Evolutionary conservation across 2,329 filamentous ascomycete genomes (phyloP).

Genomic region (Pseudocercospora eumusae): DNA sequence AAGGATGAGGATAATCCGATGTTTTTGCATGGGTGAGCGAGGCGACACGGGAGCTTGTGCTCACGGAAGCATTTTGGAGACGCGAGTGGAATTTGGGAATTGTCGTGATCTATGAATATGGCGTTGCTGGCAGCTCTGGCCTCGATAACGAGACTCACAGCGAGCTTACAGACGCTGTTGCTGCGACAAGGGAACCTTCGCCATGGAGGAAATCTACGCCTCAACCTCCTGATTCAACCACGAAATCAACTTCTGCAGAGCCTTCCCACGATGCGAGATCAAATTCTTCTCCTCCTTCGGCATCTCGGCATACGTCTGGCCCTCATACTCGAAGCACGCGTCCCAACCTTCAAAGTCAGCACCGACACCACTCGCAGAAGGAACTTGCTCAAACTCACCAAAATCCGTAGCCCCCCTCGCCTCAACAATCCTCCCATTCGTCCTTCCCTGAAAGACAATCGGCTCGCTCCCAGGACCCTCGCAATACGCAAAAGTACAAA

Average conservation of each 20-base stretch:
- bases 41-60: background rate
- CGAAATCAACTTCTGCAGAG: slow-evolving; percentile 79
- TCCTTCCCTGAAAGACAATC: slow-evolving; percentile 87
- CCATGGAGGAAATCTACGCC: slow-evolving; percentile 17
- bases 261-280: slow-evolving; percentile 86
- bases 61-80: background rate
- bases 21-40: slow-evolving; percentile 40
- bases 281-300: slow-evolving; percentile 82
- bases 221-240: slow-evolving; percentile 58
- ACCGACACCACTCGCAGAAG: background rate
- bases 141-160: background rate
- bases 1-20: slow-evolving; percentile 41
- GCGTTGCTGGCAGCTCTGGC: background rate
- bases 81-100: too few species aligned
- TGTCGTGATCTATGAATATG: background rate
- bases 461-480: slow-evolving; percentile 80
- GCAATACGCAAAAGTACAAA: slow-evolving; percentile 94
- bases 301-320: slow-evolving; percentile 95
- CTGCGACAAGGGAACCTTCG: background rate
- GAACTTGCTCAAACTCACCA: slow-evolving; percentile 58
- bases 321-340: slow-evolving; percentile 90
- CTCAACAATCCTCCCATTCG: slow-evolving; percentile 60
- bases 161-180: background rate
- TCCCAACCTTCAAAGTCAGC: slow-evolving; percentile 74
- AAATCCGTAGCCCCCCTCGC: slow-evolving; percentile 73